Evolutionary conservation across 768 basidiomycete genomes (phyloP).

Genomic region (Tulasnella sp.): DNA sequence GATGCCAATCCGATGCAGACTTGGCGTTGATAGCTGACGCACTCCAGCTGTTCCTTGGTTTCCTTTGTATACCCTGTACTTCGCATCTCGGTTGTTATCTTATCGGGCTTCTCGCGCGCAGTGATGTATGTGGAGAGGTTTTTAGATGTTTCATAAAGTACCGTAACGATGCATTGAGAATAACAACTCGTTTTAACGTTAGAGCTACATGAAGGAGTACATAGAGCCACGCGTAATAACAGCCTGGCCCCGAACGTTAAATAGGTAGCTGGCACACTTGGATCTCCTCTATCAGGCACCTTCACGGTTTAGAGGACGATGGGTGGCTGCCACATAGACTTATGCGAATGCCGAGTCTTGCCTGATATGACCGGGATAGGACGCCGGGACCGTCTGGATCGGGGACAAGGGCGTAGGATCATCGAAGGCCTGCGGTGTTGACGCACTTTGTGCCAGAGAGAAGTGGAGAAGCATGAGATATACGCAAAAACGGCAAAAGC

Average conservation of each 20-base stretch:
- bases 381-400: not conserved
- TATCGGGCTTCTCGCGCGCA: not conserved
- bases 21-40: not conserved
- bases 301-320: not conserved
- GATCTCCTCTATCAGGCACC: not conserved
- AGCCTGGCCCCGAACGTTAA: not conserved
- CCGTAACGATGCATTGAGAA: not conserved
- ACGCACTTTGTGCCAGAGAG: not conserved
- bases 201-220: not conserved
- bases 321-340: not conserved
- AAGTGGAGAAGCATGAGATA: not conserved
- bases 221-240: not conserved
- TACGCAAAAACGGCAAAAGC: not conserved
- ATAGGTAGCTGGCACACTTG: not conserved
- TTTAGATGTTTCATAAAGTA: not conserved
- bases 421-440: not conserved
- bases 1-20: not conserved
- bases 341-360: not conserved
- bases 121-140: not conserved
- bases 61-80: not conserved
- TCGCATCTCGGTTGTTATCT: not conserved
- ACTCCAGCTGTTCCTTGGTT: not conserved
- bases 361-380: not conserved
- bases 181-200: not conserved
- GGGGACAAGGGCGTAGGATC: not conserved